Conservation (phyloP, 495 filamentous ascomycete genomes). For the Cudoniella acicularis region DNA sequence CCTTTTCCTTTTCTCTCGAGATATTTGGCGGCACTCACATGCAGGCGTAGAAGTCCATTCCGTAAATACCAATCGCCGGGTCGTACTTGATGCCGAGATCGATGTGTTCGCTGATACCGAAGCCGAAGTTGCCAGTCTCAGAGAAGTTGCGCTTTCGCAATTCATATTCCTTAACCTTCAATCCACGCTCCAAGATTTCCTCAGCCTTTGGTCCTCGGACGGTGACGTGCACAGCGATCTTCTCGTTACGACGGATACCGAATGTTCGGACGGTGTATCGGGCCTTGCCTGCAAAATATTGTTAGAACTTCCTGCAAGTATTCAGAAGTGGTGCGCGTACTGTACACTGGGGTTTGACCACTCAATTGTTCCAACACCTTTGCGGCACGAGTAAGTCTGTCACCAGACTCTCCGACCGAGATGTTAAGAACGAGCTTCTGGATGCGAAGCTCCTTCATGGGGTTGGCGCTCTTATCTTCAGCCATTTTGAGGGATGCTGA, state of each 20-base stretch:
- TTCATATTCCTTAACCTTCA: conserved; percentile 99
- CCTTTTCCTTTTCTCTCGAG: conserved; percentile 32
- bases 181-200: conserved; percentile 99
- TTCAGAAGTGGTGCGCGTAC: conserved; percentile 43
- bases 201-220: conserved; percentile 99
- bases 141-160: conserved; percentile 98
- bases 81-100: conserved; percentile 99
- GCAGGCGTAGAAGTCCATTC: conserved; percentile 99
- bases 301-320: neutral
- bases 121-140: conserved; percentile 99
- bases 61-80: conserved; percentile 98
- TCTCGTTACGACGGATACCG: conserved; percentile 99
- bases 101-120: conserved; percentile 99
- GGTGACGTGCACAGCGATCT: conserved; percentile 99
- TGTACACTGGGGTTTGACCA: conserved; percentile 99
- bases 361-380: conserved; percentile 99
- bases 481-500: conserved; percentile 32
- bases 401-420: conserved; percentile 99
- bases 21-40: conserved; percentile 62
- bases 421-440: conserved; percentile 99
- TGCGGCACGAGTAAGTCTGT: conserved; percentile 98
- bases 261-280: conserved; percentile 99
- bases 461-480: conserved; percentile 84
- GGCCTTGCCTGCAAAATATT: conserved; percentile 75
- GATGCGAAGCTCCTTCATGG: conserved; percentile 99